Base-by-base conservation (phyloP, 2,329 filamentous ascomycete genomes). In the Paraconiothyrium brasiliense region DNA sequence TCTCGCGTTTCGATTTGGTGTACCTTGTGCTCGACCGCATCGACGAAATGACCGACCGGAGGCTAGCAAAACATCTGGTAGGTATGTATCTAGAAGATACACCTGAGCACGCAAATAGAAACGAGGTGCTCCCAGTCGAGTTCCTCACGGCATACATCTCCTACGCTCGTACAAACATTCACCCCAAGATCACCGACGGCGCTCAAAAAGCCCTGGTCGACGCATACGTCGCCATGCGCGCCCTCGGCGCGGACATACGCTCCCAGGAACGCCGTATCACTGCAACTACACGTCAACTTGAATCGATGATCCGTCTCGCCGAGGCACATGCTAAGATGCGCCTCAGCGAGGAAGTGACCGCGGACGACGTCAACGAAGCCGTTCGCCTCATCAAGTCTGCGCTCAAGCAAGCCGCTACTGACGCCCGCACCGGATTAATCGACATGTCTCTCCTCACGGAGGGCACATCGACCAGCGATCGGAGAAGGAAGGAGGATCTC, bases 261-360 rank as follows among this genome's bases (percentile, higher is more conserved):
- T 87, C 93, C 2, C 88, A 92, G 3, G 96, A 99, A 80, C 94
- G 96, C 79, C 92, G 95, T 68, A 99, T 99, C 81, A 99, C 95
- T 0, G 95, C 95, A 44, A 99, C 95, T 3, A 99, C 96, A 0
- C 89, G 95, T 76, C 95, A 99, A 80, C 86, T 99, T 6, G 96
- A 99, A 81, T 95, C 91, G 49, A 99, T 99, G 96, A 98, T 99
- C 76, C 94, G 95, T 64, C 90, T 99, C 3, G 84, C 94, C 1
- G 95, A 99, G 83, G 95, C 94, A 0, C 96, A 99, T 79, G 96
- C 95, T 54, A 97, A 97, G 80, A 99, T 99, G 96, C 91, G 95
- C 4, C 87, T 99, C 5, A 88, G 91, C 0, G 78, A 84, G 2
- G 87, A 84, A 14, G 95, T 99, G 46, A 93, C 92, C 0, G 87